Percentiles rank a stretch among this genome's conserved stretches.
phyloP scores from a whole-genome alignment of 331 rosid genomes.

The Acacia pycnantha region DNA sequence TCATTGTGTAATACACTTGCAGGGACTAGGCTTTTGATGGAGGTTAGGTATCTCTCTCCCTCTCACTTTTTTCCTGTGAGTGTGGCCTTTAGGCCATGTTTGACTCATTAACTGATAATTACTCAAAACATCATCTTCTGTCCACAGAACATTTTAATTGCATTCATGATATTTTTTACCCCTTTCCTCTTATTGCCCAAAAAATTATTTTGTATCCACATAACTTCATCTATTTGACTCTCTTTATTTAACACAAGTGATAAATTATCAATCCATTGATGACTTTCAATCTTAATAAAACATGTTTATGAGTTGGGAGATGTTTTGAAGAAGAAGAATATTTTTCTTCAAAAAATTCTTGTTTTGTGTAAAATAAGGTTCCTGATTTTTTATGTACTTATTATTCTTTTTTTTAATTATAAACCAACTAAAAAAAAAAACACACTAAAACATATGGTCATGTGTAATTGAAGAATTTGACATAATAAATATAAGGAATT shows the following conservation, averaged over 20 bases:
- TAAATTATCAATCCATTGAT: no score
- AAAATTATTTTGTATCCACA: not conserved
- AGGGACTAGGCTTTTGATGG: not conserved
- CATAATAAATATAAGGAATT: no score
- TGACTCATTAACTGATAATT: not conserved
- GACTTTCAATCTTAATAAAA: not conserved
- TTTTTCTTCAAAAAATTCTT: not conserved
- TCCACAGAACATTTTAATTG: not conserved
- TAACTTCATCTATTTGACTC: not conserved
- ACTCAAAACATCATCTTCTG: not conserved
- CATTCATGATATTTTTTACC: not conserved
- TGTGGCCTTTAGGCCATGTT: not conserved
- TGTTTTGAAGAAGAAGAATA: not conserved
- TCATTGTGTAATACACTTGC: not conserved
- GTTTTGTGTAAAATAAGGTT: not conserved
- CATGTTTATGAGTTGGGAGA: not conserved
- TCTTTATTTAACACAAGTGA: no score
- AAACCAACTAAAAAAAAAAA: no score
- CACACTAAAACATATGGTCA: no score
- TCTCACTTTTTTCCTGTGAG: not conserved
- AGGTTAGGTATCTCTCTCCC: conserved; percentile 10
- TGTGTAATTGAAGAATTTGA: no score
- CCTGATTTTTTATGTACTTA: not conserved
- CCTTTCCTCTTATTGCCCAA: no score
- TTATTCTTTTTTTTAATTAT: no score